phyloP scores from a whole-genome alignment of 495 filamentous ascomycete genomes.

The Hypomontagnella submonticulosa region DNA sequence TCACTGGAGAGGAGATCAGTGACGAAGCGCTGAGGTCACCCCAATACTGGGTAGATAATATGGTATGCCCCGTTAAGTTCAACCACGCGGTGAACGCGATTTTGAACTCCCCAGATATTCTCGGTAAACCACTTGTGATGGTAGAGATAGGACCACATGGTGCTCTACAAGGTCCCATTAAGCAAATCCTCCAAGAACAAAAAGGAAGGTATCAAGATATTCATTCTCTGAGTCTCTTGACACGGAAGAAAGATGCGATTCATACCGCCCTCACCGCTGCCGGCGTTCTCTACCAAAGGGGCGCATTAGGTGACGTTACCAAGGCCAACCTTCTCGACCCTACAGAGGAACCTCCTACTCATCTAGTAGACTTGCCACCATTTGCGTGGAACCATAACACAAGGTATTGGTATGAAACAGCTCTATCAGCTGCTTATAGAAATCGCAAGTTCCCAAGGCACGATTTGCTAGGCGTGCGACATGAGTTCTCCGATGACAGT shows the following conservation, averaged over 20 bases:
- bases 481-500: conserved; percentile 44
- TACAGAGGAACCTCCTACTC: conserved; percentile 29
- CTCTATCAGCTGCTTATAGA: conserved; percentile 56
- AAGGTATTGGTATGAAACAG: conserved; percentile 54
- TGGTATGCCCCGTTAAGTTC: conserved; percentile 56
- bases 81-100: conserved; percentile 46
- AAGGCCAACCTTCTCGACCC: conserved; percentile 45
- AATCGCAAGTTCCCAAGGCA: conserved; percentile 52
- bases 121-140: conserved; percentile 41
- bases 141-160: conserved; percentile 69
- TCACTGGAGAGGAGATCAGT: conserved; percentile 49
- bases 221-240: conserved; percentile 38
- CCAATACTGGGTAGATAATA: conserved; percentile 57
- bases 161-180: conserved; percentile 62
- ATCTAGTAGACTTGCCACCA: conserved; percentile 49
- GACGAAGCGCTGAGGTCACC: conserved; percentile 42
- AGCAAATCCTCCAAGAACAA: conserved; percentile 54
- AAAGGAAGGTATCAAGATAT: conserved; percentile 21
- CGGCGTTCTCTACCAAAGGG: conserved; percentile 50
- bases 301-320: conserved; percentile 54
- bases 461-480: conserved; percentile 58
- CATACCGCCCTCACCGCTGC: conserved; percentile 44
- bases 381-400: conserved; percentile 55
- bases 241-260: conserved; percentile 47
- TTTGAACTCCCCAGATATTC: conserved; percentile 24